Evolutionary conservation across 371 early-diverging fungal genomes (phyloP).

Genomic region (Globomyces sp.): DNA sequence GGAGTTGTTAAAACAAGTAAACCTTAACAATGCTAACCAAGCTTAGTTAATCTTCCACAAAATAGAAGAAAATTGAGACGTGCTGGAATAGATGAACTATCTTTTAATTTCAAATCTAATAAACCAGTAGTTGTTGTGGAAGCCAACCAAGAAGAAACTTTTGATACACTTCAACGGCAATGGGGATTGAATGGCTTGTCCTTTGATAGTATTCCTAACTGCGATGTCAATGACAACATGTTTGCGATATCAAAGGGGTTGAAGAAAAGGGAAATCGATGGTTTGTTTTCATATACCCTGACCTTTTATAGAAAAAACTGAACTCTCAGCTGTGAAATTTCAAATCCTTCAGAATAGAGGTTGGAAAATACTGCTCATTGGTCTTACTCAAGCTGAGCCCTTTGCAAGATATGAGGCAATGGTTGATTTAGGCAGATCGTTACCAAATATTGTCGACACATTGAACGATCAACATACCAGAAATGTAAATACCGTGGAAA

Average conservation of each 20-base stretch:
- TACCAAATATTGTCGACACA: slow-evolving; percentile 49
- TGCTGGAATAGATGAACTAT: background rate
- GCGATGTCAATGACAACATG: slow-evolving; percentile 28
- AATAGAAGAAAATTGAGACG: slow-evolving; percentile 1
- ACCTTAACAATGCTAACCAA: no score
- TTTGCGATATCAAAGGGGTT: slow-evolving; percentile 15
- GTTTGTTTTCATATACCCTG: background rate
- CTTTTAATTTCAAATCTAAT: background rate
- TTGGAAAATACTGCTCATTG: slow-evolving; percentile 52
- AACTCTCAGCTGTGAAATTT: background rate
- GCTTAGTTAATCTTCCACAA: background rate
- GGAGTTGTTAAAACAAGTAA: background rate
- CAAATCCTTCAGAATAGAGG: slow-evolving; percentile 52
- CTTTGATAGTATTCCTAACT: slow-evolving; percentile 44
- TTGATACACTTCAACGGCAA: slow-evolving; percentile 18
- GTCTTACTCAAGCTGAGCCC: slow-evolving; percentile 48
- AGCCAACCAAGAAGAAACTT: background rate
- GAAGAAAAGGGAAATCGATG: background rate
- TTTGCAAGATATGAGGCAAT: slow-evolving; percentile 49
- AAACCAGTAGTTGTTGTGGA: background rate
- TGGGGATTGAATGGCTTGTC: slow-evolving; percentile 41
- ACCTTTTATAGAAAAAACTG: background rate
- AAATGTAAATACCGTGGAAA: background rate
- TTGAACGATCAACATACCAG: slow-evolving; percentile 42
- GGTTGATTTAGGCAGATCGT: slow-evolving; percentile 39